Base-by-base conservation (phyloP, 306 rosid species). In the Prunus armeniaca region DNA sequence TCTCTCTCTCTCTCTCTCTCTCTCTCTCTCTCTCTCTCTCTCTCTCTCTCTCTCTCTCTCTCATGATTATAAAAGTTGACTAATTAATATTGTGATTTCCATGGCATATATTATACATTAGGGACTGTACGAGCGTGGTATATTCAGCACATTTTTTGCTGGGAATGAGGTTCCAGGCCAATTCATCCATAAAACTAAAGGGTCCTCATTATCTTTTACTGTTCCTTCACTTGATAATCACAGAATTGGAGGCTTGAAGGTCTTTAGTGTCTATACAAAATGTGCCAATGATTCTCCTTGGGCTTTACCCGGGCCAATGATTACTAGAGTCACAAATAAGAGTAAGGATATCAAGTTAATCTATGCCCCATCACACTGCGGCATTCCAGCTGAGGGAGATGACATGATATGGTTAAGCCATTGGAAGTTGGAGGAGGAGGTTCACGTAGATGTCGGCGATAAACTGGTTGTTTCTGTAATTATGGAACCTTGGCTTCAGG, bases 131-230 rank as follows among this genome's bases (percentile, higher is more conserved):
- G 54, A 67, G 4, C 13, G 10, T 4, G 71, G 71, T 67, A 43
- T 67, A n/a, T 67, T 67, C 19, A 67, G 17, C 71, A 67, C 71
- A 67, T 67, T 43, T 43, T 8, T 67, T 67, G 27, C 4, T 10
- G 71, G 54, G 11, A 67, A 20, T 20, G 12, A 43, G 5, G 54
- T 66, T 11, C 71, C 30, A 2, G 52, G 71, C 9, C 4, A 20
- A 10, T 66, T 66, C 71, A 38, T 17, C 51, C 17, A n/a, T 11
- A 38, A 1, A 38, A n/a, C 17, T 12, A 41, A 9, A 38, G 4
- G 2, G 25, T 38, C 18, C 10, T 41, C 70, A 38, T 11, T 65
- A 1, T 65, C 70, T 0, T 65, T 65, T 65, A 4, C 13, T n/a
- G 52, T 66, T 12, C 54, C 54, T 38, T 38, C 0, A 38, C 69